Base-by-base conservation (phyloP, 1,284 basidiomycete species). In the Rhizopogon parksii region DNA sequence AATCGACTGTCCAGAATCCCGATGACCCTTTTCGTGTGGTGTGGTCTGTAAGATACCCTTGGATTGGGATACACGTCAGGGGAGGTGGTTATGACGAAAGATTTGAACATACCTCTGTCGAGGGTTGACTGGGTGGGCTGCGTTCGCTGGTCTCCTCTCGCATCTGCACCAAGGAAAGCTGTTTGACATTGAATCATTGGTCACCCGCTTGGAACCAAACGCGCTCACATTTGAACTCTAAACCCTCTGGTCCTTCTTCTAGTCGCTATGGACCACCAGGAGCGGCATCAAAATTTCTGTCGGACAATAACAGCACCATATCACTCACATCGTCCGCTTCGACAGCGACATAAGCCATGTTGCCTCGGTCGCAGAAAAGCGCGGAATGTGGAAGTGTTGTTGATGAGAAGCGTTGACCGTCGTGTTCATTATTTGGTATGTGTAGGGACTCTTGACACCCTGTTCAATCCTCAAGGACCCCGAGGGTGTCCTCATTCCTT, bases 1-100 rank as follows among this genome's bases (percentile, higher is more conserved):
- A 87, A 53, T 90, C 87, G 30, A 88, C 60, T 24, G 77, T 79
- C 87, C 85, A 90, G 68, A 88, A 88, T 1, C 79, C 78, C 3
- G 74, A 67, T 7, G 71, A 56, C 9, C 70, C 69, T 56, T 75
- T 77, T 14, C 62, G 56, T 48, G 66, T 64, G 39, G 61, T 67
- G 53, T 69, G 73, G 61, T 76, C 80, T 60, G 76, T 62, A 25
- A 79, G 64, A 57, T 82, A 82, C 27, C 79, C 81, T 83, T 57
- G 27, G 19, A 7, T 40, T 40, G 12, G 27, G 12, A 27, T 46
- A 14, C 48, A 14, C 25, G 51, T 53, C 24, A 54, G 30, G 42
- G 24, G 25, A 51, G 30, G 11, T 8, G 17, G 34, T 36, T 35
- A 36, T 21, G 48, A 19, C 25, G 40, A 15, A 34, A 24, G 21